Evolutionary conservation across 2,329 filamentous ascomycete species (phyloP).

Genomic region (Metarhizium sp.): DNA sequence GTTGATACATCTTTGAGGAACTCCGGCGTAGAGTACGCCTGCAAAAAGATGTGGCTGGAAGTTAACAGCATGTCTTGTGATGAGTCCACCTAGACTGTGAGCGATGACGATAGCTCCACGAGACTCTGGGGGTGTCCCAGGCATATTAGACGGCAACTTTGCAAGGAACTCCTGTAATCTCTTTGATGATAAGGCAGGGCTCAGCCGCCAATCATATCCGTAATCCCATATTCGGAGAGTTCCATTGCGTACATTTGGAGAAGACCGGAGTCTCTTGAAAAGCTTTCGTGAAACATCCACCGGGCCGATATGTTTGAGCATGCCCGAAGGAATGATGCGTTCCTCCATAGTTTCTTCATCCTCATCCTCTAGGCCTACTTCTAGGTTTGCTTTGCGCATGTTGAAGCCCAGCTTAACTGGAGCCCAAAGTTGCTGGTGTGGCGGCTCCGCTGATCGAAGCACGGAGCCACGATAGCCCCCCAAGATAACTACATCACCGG

Average conservation of each 20-base stretch:
- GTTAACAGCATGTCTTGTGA: constrained; percentile 83
- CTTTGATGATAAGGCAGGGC: constrained; percentile 64
- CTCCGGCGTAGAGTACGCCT: constrained; percentile 77
- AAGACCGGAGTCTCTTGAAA: constrained; percentile 66
- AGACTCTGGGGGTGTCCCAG: constrained; percentile 37
- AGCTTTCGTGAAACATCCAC: constrained; percentile 81
- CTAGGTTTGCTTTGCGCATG: constrained; percentile 81
- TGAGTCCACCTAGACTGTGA: constrained; percentile 79
- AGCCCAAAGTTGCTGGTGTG: constrained; percentile 85
- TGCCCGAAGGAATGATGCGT: constrained; percentile 74
- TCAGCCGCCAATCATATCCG: constrained; percentile 90
- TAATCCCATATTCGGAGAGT: constrained; percentile 78
- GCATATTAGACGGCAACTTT: constrained; percentile 63
- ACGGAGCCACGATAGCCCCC: constrained; percentile 88
- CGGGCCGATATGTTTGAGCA: constrained; percentile 85
- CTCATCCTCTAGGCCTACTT: constrained; percentile 71
- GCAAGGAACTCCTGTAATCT: constrained; percentile 67
- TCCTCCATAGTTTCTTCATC: constrained; percentile 80
- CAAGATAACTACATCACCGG: constrained; percentile 78
- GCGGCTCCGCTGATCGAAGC: constrained; percentile 72
- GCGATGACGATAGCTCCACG: constrained; percentile 74
- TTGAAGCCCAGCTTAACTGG: constrained; percentile 90
- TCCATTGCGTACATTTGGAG: constrained; percentile 62
- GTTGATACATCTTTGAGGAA: constrained; percentile 80
- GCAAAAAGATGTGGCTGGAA: constrained; percentile 75